Evolutionary conservation across 2,329 filamentous ascomycete species (phyloP), one percentile per base, ranked within the genome.

Genomic region (Corinectria fuckeliana): DNA sequence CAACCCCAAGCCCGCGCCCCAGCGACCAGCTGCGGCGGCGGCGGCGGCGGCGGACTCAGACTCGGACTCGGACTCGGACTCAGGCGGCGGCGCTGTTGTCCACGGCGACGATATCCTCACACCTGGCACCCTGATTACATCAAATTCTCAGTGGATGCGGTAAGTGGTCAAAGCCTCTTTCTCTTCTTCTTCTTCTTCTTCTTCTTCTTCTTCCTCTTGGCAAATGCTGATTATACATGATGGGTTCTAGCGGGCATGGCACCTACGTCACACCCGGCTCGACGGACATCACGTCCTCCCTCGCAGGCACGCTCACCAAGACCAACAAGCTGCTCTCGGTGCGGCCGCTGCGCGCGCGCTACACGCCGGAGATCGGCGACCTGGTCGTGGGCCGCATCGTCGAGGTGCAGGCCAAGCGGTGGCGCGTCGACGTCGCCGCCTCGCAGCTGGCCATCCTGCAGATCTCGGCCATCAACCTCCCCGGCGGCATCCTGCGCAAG

Each of bases 271-370:
- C 85, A 16, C 76, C 84, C 4, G 75, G 80, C 45, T 82, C 84
- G 50, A 86, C 85, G 4, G 84, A 88, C 59, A 99, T 99, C 73
- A 87, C 90, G 57, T 93, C 92, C 47, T 96, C 95, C 5, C 90
- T 99, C 28, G 93, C 93, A 6, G 95, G 95, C 71, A 94, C 90
- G 6, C 84, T 98, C 32, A 89, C 91, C 72, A 94, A 93, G 75
- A 98, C 94, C 60, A 99, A 99, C 85, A 98, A 97, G 76, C 88
- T 99, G 47, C 88, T 99, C 66, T 96, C 92, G 2, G 91, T 99
- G 57, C 88, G 90, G 2, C 93, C 95, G 6, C 84, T 99, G 3
- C 92, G 93, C 62, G 93, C 95, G 16, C 90, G 95, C 62, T 99
- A 99, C 80, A 92, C 88, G 2, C 95, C 95, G 28, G 94, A 97